Conservation (phyloP, 2,329 filamentous ascomycete species). For the Phyllosticta paracitricarpa region DNA sequence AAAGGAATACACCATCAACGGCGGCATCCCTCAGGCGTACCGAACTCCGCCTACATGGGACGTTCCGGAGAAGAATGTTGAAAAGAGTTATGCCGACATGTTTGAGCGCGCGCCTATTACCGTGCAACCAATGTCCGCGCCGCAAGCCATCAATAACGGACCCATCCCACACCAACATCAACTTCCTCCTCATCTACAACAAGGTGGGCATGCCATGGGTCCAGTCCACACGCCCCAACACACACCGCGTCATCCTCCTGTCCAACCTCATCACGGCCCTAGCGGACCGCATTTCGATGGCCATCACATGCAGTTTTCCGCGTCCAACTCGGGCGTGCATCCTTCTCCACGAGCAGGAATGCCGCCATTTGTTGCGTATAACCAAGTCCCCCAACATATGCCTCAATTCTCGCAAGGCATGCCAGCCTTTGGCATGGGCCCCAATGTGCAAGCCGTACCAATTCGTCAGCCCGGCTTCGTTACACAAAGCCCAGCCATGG, state of each 20-base stretch:
- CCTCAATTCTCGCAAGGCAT: constrained; percentile 47
- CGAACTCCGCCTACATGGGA: constrained; percentile 82
- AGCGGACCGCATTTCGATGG: constrained; percentile 65
- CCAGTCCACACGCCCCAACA: constrained; percentile 65
- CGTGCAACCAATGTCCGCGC: constrained; percentile 48
- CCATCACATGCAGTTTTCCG: constrained; percentile 78
- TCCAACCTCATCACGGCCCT: constrained; percentile 60
- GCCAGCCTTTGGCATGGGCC: constrained; percentile 56
- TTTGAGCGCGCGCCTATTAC: constrained; percentile 60
- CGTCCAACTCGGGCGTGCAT: constrained; percentile 67
- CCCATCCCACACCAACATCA: constrained; percentile 76
- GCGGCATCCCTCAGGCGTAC: constrained; percentile 74
- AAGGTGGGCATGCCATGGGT: constrained; percentile 56
- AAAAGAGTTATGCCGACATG: constrained; percentile 69
- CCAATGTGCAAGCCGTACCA: constrained; percentile 58
- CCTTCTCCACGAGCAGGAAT: constrained; percentile 66
- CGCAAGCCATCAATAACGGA: constrained; percentile 52
- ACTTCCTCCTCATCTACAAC: constrained; percentile 72
- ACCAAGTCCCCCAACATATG: constrained; percentile 51
- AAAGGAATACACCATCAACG: constrained; percentile 63
- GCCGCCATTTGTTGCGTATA: constrained; percentile 60
- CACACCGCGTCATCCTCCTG: constrained; percentile 66
- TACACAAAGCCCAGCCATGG: constrained; percentile 62
- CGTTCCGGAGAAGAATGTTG: constrained; percentile 56
- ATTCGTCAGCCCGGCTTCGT: constrained; percentile 68